A percentile compares a stretch with the other conserved stretches of the same genome.
phyloP scores from a whole-genome alignment of 768 basidiomycete genomes.

The Pleurotus pulmonarius region DNA sequence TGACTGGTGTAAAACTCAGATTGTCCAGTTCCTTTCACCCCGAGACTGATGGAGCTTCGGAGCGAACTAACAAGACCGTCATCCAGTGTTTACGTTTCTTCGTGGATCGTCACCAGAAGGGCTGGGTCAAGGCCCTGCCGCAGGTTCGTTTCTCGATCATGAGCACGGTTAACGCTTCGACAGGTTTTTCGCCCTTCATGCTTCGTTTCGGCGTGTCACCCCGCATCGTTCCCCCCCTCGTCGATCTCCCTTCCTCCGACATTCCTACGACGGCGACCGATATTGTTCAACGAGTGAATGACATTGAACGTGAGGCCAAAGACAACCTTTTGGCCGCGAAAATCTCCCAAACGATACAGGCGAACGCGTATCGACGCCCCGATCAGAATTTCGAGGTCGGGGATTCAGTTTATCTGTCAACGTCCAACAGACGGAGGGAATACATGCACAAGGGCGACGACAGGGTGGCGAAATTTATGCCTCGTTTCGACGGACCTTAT shows the following conservation, averaged over 20 bases:
- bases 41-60: conserved; percentile 28
- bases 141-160: conserved; percentile 25
- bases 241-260: conserved; percentile 13
- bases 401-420: conserved; percentile 28
- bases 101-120: conserved; percentile 19
- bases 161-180: conserved; percentile 23
- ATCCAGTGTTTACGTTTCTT: conserved; percentile 17
- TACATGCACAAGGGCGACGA: conserved; percentile 18
- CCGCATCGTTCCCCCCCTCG: conserved; percentile 18
- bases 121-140: conserved; percentile 22
- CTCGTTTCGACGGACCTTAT: conserved; percentile 23
- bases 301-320: neutral
- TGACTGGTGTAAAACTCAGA: conserved; percentile 19
- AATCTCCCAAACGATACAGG: conserved; percentile 15
- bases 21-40: conserved; percentile 31
- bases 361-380: conserved; percentile 10
- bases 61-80: conserved; percentile 23
- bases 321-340: conserved; percentile 19
- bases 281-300: too few species aligned
- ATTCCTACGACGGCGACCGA: neutral
- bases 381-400: conserved; percentile 24
- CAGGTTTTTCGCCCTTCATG: conserved; percentile 21
- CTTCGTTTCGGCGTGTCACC: conserved; percentile 7
- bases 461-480: conserved; percentile 35
- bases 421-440: conserved; percentile 16